These are phyloP conservation scores for Auriscalpium microsporum DNA, from an alignment of 768 basidiomycete genomes.

Conservation along the genomic window DNA sequence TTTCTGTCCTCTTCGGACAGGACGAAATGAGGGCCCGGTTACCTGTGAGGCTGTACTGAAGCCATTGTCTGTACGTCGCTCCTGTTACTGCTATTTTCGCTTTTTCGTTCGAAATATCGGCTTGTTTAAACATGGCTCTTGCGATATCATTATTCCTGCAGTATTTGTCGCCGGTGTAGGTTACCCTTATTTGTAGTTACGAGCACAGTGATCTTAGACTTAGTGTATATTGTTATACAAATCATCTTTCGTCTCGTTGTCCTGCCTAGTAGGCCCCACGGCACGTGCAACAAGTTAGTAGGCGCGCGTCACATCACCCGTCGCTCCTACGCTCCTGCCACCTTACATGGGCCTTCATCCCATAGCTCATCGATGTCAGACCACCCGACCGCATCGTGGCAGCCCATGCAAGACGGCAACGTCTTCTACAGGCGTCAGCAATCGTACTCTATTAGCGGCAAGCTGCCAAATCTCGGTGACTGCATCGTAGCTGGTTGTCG, in stretches of 20 bases:
- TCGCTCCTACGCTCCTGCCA: no score
- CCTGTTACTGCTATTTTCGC: not conserved
- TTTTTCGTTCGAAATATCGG: not conserved
- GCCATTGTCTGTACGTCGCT: not conserved
- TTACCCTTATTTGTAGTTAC: no score
- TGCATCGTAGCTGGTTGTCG: conserved; percentile 75
- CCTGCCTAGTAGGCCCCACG: no score
- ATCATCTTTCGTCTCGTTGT: no score
- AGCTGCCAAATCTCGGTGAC: conserved; percentile 69
- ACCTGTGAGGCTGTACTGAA: conserved; percentile 49
- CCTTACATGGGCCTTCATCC: not conserved
- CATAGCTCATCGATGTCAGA: conserved; percentile 32
- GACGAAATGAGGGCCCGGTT: conserved; percentile 55
- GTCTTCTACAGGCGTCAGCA: conserved; percentile 85
- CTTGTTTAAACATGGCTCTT: no score
- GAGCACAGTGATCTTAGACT: no score
- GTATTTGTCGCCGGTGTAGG: no score
- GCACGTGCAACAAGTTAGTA: no score
- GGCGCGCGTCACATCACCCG: no score
- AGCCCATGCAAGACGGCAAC: conserved; percentile 79
- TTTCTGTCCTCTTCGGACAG: conserved; percentile 57
- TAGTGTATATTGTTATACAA: no score
- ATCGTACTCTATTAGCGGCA: conserved; percentile 75
- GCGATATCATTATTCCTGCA: not conserved
- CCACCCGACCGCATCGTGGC: conserved; percentile 81